A percentile compares a stretch with the other conserved stretches of the same genome.
phyloP scores from a whole-genome alignment of 2,329 filamentous ascomycete genomes.

The Penicillium sp. region DNA sequence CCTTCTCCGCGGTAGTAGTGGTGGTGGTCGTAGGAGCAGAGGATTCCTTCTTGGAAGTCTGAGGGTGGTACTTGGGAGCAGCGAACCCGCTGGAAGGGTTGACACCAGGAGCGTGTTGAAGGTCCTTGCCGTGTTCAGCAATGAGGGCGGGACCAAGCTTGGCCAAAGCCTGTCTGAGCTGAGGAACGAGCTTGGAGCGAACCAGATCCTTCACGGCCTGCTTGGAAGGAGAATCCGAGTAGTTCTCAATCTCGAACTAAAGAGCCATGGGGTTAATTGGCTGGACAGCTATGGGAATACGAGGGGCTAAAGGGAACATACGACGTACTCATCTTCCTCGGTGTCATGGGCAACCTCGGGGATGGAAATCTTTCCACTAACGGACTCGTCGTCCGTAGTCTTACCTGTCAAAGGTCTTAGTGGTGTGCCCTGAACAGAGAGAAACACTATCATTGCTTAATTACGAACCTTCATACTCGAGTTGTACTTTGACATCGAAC shows the following conservation, averaged over 20 bases:
- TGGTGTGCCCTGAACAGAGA: too few relatives aligned
- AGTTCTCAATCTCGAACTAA: conserved; percentile 91
- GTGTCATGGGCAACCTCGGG: conserved; percentile 96
- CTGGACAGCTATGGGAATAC: too few relatives aligned
- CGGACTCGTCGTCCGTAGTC: conserved; percentile 70
- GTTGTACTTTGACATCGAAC: conserved; percentile 87
- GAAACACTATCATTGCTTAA: too few relatives aligned
- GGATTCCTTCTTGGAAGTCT: conserved; percentile 32
- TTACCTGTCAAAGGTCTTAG: conserved; percentile 54
- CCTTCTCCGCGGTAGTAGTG: conserved; percentile 44
- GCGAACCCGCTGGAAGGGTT: conserved; percentile 73
- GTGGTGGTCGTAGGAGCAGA: too few relatives aligned
- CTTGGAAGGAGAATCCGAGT: conserved; percentile 79
- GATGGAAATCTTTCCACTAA: conserved; percentile 84
- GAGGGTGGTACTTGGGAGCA: conserved; percentile 52
- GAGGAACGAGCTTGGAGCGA: conserved; percentile 70
- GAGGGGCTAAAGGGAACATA: conserved; percentile 53
- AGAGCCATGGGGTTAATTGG: not conserved
- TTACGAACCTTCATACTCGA: conserved; percentile 83
- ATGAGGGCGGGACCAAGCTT: conserved; percentile 72
- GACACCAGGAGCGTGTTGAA: conserved; percentile 78
- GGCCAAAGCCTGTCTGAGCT: conserved; percentile 66
- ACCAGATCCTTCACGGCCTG: conserved; percentile 91
- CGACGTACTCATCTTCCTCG: conserved; percentile 94
- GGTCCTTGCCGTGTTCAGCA: conserved; percentile 85